Conservation (phyloP, 805 yeast genomes). For the Saturnispora diversa region DNA sequence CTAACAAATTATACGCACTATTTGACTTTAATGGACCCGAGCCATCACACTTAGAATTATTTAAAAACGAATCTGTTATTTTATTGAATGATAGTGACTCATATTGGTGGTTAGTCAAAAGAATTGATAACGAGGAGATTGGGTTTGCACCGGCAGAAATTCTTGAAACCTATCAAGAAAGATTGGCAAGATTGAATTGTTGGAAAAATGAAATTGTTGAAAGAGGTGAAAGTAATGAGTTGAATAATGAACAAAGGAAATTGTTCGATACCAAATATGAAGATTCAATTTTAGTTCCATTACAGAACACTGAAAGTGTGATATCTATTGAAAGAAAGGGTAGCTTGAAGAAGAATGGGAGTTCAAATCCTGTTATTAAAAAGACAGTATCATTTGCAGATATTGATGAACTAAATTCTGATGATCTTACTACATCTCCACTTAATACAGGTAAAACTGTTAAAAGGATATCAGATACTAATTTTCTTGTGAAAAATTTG, state of each 20-base stretch:
- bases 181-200: slow-evolving; percentile 86
- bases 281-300: slow-evolving; percentile 1
- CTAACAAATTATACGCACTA: slow-evolving; percentile 75
- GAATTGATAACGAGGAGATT: slow-evolving; percentile 36
- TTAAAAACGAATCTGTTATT: slow-evolving; percentile 73
- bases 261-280: slow-evolving; percentile 21
- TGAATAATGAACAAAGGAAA: slow-evolving; percentile 22
- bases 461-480: slow-evolving; percentile 23
- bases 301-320: slow-evolving; percentile 12
- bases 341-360: slow-evolving; percentile 11
- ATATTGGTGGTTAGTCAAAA: slow-evolving; percentile 91
- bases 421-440: slow-evolving; percentile 14
- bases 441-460: slow-evolving; percentile 11
- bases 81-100: slow-evolving; percentile 82
- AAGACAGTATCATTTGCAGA: slow-evolving; percentile 28
- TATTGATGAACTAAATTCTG: slow-evolving; percentile 6
- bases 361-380: slow-evolving; percentile 10
- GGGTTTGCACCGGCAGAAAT: slow-evolving; percentile 98
- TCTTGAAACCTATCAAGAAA: slow-evolving; percentile 82
- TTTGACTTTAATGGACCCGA: slow-evolving; percentile 89
- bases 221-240: slow-evolving; percentile 21
- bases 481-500: slow-evolving; percentile 28
- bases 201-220: slow-evolving; percentile 79
- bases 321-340: slow-evolving; percentile 19
- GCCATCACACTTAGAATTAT: slow-evolving; percentile 77